Conservation (phyloP, 805 yeast genomes). For the Cyberlindnera veronae region DNA sequence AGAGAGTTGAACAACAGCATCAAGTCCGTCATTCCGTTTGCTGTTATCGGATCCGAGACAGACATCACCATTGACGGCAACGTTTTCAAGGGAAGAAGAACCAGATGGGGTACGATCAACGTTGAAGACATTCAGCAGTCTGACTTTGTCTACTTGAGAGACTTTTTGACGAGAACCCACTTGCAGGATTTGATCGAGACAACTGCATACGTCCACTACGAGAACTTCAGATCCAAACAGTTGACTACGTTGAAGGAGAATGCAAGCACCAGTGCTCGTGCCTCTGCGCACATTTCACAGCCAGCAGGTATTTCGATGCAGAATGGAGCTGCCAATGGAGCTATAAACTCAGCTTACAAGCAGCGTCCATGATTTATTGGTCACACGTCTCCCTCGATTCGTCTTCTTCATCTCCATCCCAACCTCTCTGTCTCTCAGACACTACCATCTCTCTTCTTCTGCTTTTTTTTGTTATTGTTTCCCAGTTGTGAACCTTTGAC, state of each 20-base stretch:
- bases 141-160: slow-evolving; percentile 92
- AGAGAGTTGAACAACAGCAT: slow-evolving; percentile 70
- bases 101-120: slow-evolving; percentile 90
- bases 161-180: slow-evolving; percentile 92
- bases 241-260: slow-evolving; percentile 90
- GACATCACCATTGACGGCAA: slow-evolving; percentile 75
- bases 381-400: no score
- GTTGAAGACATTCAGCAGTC: slow-evolving; percentile 94
- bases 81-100: slow-evolving; percentile 82
- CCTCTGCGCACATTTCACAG: slow-evolving; percentile 33
- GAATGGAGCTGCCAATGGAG: slow-evolving; percentile 9
- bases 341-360: slow-evolving; percentile 21
- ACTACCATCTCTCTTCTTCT: no score
- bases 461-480: no score
- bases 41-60: slow-evolving; percentile 86
- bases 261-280: slow-evolving; percentile 42
- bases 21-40: slow-evolving; percentile 83
- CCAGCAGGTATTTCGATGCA: slow-evolving; percentile 17
- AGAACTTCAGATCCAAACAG: slow-evolving; percentile 89
- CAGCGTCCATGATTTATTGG: slow-evolving; percentile 18
- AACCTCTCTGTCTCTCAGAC: no score
- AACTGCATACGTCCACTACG: slow-evolving; percentile 85
- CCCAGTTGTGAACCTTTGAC: no score
- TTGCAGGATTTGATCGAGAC: slow-evolving; percentile 94
- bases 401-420: no score